Evolutionary conservation across 768 basidiomycete genomes (phyloP), one percentile per base, ranked within the genome.

Genomic region (Trametopsis cervina): DNA sequence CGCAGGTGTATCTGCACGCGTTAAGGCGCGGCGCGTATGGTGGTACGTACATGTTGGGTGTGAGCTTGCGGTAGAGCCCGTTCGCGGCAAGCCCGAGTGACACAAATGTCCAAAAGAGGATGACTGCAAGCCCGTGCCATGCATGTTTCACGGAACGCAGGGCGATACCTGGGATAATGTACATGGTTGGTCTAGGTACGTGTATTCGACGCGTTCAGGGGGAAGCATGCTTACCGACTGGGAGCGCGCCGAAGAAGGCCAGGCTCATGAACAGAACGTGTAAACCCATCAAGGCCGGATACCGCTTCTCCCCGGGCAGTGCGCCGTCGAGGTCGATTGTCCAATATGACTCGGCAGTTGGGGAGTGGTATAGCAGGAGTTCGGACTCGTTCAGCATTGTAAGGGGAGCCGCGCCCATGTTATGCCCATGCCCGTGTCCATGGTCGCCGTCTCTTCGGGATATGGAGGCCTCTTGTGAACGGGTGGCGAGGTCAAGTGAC

Each of bases 231-330:
- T 58, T 61, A 93, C 92, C 81, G 38, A 82, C 72, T 18, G 93
- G 94, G 18, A 96, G 73, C 11, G 81, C 78, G 12, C 80, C 75
- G 58, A 96, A 92, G 66, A 90, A 95, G 13, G 90, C 91, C 2
- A 84, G 61, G 47, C 66, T 70, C 83, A 92, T 87, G 56, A 79
- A 76, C 4, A 82, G 46, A n/a, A 73, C 78, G 63, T 96, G 94
- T 2, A 81, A 61, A 36, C 75, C 68, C 71, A 94, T 89, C 49
- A 92, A 66, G 12, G 73, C 76, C n/a, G 82, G 80, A 62, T 84
- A 76, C 29, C 79, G 73, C 21, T 66, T 52, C 24, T 69, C 64
- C 18, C 64, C 64, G 7, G 65, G 60, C 47, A 71, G 75, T 5
- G 60, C 63, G 42, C 75, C 71, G 27, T 85, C 80, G 61, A 82